A percentile compares a stretch with the other conserved stretches of the same genome.
These are phyloP conservation scores for Alternaria viburni DNA, from an alignment of 2,329 filamentous ascomycete species.

Conservation along the genomic window DNA sequence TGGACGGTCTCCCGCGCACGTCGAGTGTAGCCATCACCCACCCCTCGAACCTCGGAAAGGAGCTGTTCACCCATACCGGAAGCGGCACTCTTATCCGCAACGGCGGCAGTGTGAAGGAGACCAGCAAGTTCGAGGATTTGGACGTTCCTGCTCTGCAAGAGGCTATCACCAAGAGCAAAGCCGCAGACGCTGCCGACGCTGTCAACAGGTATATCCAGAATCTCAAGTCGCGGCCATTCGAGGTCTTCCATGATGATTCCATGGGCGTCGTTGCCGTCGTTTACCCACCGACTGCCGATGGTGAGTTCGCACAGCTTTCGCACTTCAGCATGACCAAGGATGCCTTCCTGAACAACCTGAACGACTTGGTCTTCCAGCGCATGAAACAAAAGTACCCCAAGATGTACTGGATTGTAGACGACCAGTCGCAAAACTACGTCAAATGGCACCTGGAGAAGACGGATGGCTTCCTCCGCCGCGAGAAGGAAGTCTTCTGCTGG, in stretches of 20 bases:
- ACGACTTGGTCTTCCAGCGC: constrained; percentile 91
- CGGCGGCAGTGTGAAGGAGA: constrained; percentile 85
- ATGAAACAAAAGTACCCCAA: constrained; percentile 93
- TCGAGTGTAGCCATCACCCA: constrained; percentile 98
- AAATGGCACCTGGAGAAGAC: constrained; percentile 96
- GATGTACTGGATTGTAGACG: constrained; percentile 94
- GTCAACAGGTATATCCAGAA: constrained; percentile 87
- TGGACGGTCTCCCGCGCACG: constrained; percentile 85
- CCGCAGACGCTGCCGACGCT: constrained; percentile 79
- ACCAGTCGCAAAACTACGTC: constrained; percentile 93
- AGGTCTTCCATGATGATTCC: constrained; percentile 90
- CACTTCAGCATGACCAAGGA: constrained; percentile 93
- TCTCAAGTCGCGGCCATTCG: constrained; percentile 79
- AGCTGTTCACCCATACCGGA: constrained; percentile 94
- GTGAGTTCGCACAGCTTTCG: constrained; percentile 79
- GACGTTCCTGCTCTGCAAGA: constrained; percentile 80
- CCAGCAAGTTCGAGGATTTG: constrained; percentile 74
- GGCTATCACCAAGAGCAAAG: constrained; percentile 79
- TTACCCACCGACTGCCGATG: constrained; percentile 71
- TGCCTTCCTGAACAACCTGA: constrained; percentile 92
- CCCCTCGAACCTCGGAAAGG: constrained; percentile 92
- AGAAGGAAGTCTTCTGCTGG: constrained; percentile 94
- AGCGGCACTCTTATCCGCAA: constrained; percentile 91
- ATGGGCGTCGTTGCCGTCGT: constrained; percentile 94
- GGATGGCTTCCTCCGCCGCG: constrained; percentile 84